A percentile compares a stretch with the other conserved stretches of the same genome.
These are phyloP conservation scores for Penicillium sp. DNA, from an alignment of 2,329 filamentous ascomycete genomes.

Conservation along the genomic window DNA sequence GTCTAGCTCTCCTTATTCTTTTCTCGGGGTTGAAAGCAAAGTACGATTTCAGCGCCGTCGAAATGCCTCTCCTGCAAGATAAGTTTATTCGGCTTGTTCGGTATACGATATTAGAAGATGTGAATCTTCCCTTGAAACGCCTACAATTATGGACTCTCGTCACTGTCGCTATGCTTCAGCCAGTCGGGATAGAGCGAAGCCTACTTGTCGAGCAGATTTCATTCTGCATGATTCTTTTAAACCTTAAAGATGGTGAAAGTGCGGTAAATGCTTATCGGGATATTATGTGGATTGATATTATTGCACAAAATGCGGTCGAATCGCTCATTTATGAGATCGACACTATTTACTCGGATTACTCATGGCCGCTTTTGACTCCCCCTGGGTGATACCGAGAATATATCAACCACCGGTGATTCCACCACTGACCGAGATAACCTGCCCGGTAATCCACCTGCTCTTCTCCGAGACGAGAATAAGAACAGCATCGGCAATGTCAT, in stretches of 20 bases:
- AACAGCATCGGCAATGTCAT: conserved; percentile 51
- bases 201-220: neutral
- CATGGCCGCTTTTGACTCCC: too few relatives aligned
- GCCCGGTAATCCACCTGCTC: conserved; percentile 49
- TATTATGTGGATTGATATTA: conserved; percentile 7
- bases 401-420: conserved; percentile 5
- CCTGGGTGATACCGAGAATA: too few relatives aligned
- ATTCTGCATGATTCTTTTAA: neutral
- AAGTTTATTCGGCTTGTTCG: neutral
- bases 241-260: neutral
- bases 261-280: neutral
- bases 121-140: neutral
- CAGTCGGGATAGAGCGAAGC: neutral
- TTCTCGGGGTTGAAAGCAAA: conserved; percentile 11
- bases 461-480: conserved; percentile 45
- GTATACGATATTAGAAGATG: neutral
- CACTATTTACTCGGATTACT: neutral
- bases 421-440: conserved; percentile 6
- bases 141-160: conserved; percentile 9
- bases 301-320: neutral
- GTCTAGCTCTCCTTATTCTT: conserved; percentile 17
- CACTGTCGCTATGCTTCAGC: neutral
- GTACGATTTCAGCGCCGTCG: conserved; percentile 13
- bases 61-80: conserved; percentile 3
- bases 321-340: neutral